Percentiles rank a stretch among this genome's conserved stretches.
phyloP scores from a whole-genome alignment of 2,329 filamentous ascomycete genomes.

The Madurella mycetomatis region DNA sequence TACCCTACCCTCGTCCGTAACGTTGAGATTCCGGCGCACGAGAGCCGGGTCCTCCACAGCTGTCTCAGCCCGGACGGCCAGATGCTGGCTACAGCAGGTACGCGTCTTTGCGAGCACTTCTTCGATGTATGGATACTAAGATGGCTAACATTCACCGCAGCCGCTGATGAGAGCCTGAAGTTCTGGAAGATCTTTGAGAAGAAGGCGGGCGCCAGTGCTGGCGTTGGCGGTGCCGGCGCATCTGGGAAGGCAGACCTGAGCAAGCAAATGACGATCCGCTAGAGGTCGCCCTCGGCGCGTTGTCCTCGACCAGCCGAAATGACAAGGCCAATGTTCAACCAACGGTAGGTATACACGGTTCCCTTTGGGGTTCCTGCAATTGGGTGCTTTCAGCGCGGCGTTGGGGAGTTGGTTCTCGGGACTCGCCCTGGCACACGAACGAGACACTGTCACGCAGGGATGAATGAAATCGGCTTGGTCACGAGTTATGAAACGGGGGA shows the following conservation, averaged over 20 bases:
- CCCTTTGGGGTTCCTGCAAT: constrained; percentile 40
- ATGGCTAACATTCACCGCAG: constrained; percentile 36
- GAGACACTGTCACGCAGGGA: constrained; percentile 18
- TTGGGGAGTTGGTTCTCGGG: constrained; percentile 37
- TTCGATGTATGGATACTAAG: background rate
- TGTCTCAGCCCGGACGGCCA: constrained; percentile 96
- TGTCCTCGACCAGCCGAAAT: constrained; percentile 8
- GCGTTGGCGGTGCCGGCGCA: constrained; percentile 60
- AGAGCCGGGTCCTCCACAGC: constrained; percentile 94
- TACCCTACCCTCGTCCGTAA: constrained; percentile 97
- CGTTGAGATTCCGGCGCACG: constrained; percentile 94
- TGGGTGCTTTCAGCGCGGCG: constrained; percentile 47
- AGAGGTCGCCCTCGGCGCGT: constrained; percentile 24
- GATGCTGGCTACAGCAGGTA: constrained; percentile 89
- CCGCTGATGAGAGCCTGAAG: constrained; percentile 94
- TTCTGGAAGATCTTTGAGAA: constrained; percentile 99
- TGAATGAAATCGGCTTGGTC: constrained; percentile 24
- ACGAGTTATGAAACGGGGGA: constrained; percentile 18
- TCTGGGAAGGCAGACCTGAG: constrained; percentile 78
- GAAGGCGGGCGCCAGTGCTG: constrained; percentile 72
- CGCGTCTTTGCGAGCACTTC: constrained; percentile 29
- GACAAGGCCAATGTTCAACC: constrained; percentile 24
- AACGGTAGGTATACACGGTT: constrained; percentile 44
- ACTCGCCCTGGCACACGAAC: constrained; percentile 15
- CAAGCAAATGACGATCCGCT: constrained; percentile 95